Conservation (phyloP, 768 basidiomycete species). For the Guyanaporus albipodus region DNA sequence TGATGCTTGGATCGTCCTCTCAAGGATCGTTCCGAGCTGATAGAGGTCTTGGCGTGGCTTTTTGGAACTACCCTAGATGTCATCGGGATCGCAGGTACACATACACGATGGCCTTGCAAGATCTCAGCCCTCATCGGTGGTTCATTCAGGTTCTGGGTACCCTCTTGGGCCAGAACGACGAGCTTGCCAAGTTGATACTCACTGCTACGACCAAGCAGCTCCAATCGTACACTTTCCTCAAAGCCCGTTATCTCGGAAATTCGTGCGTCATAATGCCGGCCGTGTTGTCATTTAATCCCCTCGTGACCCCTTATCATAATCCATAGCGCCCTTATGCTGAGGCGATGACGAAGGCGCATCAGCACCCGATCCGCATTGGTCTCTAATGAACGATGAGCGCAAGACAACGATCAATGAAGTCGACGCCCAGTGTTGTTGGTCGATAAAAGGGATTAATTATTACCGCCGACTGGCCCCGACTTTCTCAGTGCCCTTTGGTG, state of each 20-base stretch:
- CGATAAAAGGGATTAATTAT: constrained; percentile 8
- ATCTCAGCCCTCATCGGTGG: not conserved
- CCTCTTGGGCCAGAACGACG: constrained; percentile 44
- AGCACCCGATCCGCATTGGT: constrained; percentile 52
- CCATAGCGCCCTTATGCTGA: constrained; percentile 44
- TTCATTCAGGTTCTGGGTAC: constrained; percentile 48
- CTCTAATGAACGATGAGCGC: constrained; percentile 49
- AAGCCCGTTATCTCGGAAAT: constrained; percentile 47
- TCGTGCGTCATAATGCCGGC: constrained; percentile 36
- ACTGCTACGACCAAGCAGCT: constrained; percentile 50
- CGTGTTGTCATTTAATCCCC: not conserved
- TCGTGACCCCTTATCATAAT: constrained; percentile 7
- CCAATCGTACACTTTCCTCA: constrained; percentile 48
- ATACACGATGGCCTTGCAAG: not conserved
- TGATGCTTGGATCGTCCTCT: constrained; percentile 37
- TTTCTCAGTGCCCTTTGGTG: constrained; percentile 55
- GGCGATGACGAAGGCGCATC: constrained; percentile 40
- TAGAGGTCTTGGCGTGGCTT: constrained; percentile 65
- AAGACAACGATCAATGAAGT: constrained; percentile 34
- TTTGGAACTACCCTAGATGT: constrained; percentile 70
- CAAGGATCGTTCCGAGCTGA: constrained; percentile 21
- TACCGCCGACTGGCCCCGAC: constrained; percentile 27
- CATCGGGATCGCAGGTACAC: constrained; percentile 64
- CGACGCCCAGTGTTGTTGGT: constrained; percentile 18
- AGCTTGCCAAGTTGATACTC: constrained; percentile 54